Evolutionary conservation across 2,329 filamentous ascomycete species (phyloP).

Genomic region (Cordyceps fumosorosea): DNA sequence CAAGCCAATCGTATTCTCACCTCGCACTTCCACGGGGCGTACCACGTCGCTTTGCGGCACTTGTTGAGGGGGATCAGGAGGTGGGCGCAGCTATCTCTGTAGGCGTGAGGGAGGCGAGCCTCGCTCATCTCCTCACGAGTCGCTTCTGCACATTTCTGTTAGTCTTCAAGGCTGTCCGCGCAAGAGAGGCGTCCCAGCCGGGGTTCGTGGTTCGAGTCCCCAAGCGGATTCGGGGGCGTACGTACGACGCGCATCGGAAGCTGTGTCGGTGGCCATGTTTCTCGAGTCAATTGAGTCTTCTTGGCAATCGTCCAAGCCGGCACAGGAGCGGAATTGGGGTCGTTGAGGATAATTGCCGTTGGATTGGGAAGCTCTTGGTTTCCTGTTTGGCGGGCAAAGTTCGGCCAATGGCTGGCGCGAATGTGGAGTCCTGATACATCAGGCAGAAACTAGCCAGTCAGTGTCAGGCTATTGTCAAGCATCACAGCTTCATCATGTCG

Average conservation of each 20-base stretch:
- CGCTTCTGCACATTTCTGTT: slow-evolving; percentile 49
- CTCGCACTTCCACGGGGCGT: slow-evolving; percentile 96
- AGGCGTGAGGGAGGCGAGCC: slow-evolving; percentile 78
- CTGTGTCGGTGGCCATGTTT: slow-evolving; percentile 32
- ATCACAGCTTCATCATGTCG: not conserved
- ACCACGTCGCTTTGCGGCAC: slow-evolving; percentile 87
- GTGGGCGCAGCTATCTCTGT: slow-evolving; percentile 92
- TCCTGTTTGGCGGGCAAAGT: slow-evolving; percentile 12
- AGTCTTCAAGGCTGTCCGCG: not conserved
- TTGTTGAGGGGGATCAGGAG: slow-evolving; percentile 93
- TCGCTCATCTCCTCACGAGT: slow-evolving; percentile 91
- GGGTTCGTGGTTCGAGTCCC: not conserved
- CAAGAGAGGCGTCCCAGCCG: slow-evolving; percentile 17
- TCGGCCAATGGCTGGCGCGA: slow-evolving; percentile 4
- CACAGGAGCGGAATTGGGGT: not conserved
- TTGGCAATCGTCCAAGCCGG: not conserved
- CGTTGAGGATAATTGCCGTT: not conserved
- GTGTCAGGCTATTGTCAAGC: not conserved
- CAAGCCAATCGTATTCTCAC: slow-evolving; percentile 45
- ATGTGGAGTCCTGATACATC: slow-evolving; percentile 11
- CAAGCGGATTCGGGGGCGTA: slow-evolving; percentile 8
- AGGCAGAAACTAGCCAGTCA: slow-evolving; percentile 12
- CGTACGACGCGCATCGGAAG: slow-evolving; percentile 34
- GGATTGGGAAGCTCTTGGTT: slow-evolving; percentile 16
- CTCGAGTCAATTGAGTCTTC: slow-evolving; percentile 27